Conservation (phyloP, 2,329 filamentous ascomycete species). For the Colletotrichum sansevieriae region DNA sequence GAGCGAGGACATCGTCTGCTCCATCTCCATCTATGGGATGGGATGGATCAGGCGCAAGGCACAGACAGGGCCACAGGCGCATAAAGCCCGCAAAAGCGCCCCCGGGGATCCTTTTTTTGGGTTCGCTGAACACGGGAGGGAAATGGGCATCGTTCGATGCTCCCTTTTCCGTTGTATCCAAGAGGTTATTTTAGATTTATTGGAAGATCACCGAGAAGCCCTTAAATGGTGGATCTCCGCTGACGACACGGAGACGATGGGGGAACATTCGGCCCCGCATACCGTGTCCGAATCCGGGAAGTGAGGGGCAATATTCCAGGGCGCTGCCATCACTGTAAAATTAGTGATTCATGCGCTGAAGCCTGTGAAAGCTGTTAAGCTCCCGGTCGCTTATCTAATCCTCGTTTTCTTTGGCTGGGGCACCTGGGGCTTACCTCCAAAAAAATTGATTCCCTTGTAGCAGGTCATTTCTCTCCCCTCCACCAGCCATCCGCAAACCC, state of each 20-base stretch:
- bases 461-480: conserved; percentile 34
- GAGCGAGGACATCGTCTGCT: background rate
- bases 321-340: conserved; percentile 26
- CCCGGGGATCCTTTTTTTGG: conserved; percentile 2
- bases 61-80: background rate
- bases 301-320: conserved; percentile 35
- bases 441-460: conserved; percentile 38
- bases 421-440: conserved; percentile 21
- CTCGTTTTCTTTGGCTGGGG: conserved; percentile 24
- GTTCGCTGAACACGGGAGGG: conserved; percentile 6
- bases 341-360: conserved; percentile 37
- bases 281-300: conserved; percentile 27
- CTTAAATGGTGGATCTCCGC: conserved; percentile 30
- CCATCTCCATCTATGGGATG: conserved; percentile 4
- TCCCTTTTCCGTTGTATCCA: conserved; percentile 26
- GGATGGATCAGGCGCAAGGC: conserved; percentile 22
- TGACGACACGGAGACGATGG: conserved; percentile 31
- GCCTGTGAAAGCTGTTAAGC: background rate
- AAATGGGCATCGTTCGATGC: conserved; percentile 31
- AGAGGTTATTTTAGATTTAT: conserved; percentile 39
- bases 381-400: conserved; percentile 40
- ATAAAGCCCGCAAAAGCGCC: conserved; percentile 15
- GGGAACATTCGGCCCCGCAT: conserved; percentile 8
- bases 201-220: conserved; percentile 38
- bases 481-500: conserved; percentile 37